Percentiles rank a stretch among this genome's conserved stretches.
Evolutionary conservation across 176 grass and related monocot genomes (phyloP).

Genomic region (Puya raimondii): DNA sequence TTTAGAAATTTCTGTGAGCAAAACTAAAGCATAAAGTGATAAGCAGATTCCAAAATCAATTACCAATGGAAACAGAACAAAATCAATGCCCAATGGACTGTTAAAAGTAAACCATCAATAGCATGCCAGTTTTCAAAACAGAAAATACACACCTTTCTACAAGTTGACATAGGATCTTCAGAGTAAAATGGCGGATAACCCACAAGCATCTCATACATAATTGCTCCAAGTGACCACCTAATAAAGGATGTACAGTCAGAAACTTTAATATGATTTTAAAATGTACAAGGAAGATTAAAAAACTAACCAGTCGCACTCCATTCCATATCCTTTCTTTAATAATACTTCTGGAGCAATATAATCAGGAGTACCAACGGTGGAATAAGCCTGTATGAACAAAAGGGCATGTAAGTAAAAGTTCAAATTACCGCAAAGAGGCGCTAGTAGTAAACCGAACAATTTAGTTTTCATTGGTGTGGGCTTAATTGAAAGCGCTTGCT

Average conservation of each 20-base stretch:
- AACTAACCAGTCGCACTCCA: constrained; percentile 93
- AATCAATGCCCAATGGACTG: too few species aligned
- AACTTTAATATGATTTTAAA: constrained; percentile 9
- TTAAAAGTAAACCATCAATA: not conserved
- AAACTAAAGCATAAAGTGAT: too few species aligned
- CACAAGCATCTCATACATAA: constrained; percentile 99
- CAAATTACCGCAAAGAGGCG: not conserved
- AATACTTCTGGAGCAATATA: constrained; percentile 99
- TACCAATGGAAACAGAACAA: too few species aligned
- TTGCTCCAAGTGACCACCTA: constrained; percentile 99
- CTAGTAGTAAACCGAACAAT: too few species aligned
- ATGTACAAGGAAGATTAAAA: constrained; percentile 25
- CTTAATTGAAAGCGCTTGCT: too few species aligned
- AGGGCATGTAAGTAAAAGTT: constrained; percentile 12
- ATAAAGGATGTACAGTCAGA: constrained; percentile 18
- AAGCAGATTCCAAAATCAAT: too few species aligned
- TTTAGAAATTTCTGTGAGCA: too few species aligned
- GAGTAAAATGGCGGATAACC: constrained; percentile 99
- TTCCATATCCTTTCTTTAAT: constrained; percentile 97
- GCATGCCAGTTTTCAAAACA: not conserved
- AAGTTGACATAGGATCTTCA: constrained; percentile 96
- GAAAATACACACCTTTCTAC: constrained; percentile 63
- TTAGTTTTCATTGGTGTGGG: too few species aligned
- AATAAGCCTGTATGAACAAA: constrained; percentile 56
- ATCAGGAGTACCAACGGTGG: constrained; percentile 97